These are phyloP conservation scores for Meyerozyma athensensis DNA, from an alignment of 1,139 yeast genomes.

Conservation along the genomic window DNA sequence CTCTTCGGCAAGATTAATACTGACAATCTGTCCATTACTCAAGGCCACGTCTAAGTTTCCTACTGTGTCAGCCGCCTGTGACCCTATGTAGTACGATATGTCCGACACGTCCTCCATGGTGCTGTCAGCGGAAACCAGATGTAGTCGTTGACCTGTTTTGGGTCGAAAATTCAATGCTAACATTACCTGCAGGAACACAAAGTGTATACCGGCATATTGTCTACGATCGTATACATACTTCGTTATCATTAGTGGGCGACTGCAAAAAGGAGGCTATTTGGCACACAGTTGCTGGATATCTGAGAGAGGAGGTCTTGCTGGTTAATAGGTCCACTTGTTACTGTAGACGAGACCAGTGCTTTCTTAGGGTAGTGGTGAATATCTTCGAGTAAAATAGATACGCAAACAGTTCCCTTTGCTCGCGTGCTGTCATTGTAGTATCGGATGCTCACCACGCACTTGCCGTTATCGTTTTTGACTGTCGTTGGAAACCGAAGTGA, in stretches of 20 bases:
- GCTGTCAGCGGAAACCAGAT: neutral
- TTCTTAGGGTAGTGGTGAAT: neutral
- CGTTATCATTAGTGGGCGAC: neutral
- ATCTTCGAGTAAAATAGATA: neutral
- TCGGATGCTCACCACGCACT: conserved; percentile 11
- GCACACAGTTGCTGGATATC: no score
- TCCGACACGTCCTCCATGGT: conserved; percentile 32
- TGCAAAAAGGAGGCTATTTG: no score
- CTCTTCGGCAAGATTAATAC: conserved; percentile 63
- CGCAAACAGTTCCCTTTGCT: neutral
- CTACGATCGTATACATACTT: neutral
- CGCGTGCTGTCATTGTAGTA: neutral
- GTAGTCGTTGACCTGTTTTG: neutral
- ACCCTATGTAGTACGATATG: conserved; percentile 36
- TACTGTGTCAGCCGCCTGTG: conserved; percentile 26
- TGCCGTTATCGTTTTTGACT: conserved; percentile 7
- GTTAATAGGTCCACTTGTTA: no score
- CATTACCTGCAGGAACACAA: neutral
- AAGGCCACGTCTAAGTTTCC: conserved; percentile 60
- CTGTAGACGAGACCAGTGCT: no score
- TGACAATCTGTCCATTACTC: conserved; percentile 66
- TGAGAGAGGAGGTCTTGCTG: no score
- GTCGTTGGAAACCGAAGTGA: conserved; percentile 26
- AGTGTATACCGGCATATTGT: neutral
- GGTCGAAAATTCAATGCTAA: neutral